phyloP scores from a whole-genome alignment of 2,329 filamentous ascomycete genomes.

The Calonectria ilicicola region DNA sequence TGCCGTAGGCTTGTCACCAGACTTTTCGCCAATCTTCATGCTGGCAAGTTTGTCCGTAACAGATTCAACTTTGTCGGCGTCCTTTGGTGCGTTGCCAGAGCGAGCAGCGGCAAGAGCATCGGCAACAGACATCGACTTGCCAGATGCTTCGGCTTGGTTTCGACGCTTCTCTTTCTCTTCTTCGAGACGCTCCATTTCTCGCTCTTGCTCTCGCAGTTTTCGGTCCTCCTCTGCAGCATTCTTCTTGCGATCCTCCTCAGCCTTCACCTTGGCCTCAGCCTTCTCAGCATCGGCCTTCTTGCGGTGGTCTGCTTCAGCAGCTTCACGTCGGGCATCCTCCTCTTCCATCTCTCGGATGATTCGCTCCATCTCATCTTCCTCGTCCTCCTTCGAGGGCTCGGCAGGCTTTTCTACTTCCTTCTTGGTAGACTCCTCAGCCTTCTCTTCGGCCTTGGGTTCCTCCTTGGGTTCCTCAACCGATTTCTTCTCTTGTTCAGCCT shows the following conservation, averaged over 20 bases:
- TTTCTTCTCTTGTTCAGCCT: slow-evolving; percentile 20
- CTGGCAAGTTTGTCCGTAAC: slow-evolving; percentile 63
- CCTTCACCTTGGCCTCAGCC: slow-evolving; percentile 62
- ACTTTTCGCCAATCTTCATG: slow-evolving; percentile 62
- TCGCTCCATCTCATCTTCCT: slow-evolving; percentile 69
- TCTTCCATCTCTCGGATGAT: slow-evolving; percentile 74
- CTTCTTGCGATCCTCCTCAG: slow-evolving; percentile 55
- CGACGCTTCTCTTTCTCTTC: slow-evolving; percentile 75
- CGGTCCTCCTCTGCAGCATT: slow-evolving; percentile 69
- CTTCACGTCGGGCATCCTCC: slow-evolving; percentile 62
- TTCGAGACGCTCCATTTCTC: slow-evolving; percentile 78
- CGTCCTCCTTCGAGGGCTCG: slow-evolving; percentile 46
- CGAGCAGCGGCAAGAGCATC: slow-evolving; percentile 61
- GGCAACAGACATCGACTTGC: slow-evolving; percentile 60
- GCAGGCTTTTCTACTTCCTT: slow-evolving; percentile 41
- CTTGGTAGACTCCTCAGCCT: slow-evolving; percentile 37
- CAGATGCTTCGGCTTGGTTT: slow-evolving; percentile 61
- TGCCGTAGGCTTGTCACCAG: slow-evolving; percentile 61
- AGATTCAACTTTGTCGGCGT: slow-evolving; percentile 52
- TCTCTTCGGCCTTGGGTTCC: slow-evolving; percentile 30
- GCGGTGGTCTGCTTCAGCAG: slow-evolving; percentile 57
- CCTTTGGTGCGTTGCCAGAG: slow-evolving; percentile 53
- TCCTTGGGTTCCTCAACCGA: slow-evolving; percentile 14
- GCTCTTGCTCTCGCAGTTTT: slow-evolving; percentile 79
- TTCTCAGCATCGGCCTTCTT: slow-evolving; percentile 62